These are phyloP conservation scores for Bipolaris cookei DNA, from an alignment of 2,329 filamentous ascomycete species.

Conservation along the genomic window DNA sequence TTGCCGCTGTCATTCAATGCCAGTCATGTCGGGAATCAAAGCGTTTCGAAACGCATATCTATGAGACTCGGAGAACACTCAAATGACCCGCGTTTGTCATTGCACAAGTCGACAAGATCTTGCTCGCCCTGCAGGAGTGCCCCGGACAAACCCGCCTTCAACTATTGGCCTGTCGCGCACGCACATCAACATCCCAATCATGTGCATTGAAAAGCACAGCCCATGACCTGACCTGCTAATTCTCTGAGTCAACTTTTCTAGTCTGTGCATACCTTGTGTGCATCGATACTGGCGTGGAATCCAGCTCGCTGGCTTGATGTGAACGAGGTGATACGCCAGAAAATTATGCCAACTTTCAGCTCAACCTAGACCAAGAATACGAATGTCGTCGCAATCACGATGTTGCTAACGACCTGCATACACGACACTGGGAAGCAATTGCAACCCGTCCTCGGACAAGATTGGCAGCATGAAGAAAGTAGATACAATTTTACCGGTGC, in stretches of 20 bases:
- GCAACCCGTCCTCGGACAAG: not conserved
- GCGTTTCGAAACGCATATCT: slow-evolving; percentile 16
- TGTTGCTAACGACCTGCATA: not conserved
- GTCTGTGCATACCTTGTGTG: not conserved
- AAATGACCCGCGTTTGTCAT: not conserved
- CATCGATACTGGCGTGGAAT: not conserved
- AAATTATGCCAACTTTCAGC: not conserved
- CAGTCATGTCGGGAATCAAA: not conserved
- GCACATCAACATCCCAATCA: not conserved
- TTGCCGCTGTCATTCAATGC: slow-evolving; percentile 1
- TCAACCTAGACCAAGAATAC: not conserved
- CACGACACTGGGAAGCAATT: no score
- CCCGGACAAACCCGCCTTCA: not conserved
- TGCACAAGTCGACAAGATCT: not conserved
- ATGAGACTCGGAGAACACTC: not conserved
- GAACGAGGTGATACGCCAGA: not conserved
- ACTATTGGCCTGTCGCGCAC: not conserved
- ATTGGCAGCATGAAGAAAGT: not conserved
- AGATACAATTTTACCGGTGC: not conserved
- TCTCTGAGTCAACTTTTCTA: not conserved
- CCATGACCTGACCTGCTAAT: not conserved
- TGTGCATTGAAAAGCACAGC: not conserved
- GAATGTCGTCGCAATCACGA: not conserved
- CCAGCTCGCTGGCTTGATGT: not conserved
- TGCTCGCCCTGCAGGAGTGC: not conserved